A percentile compares a stretch with the other conserved stretches of the same genome.
Evolutionary conservation across 441 rosid genomes (phyloP).

Genomic region (Aquilaria agallochum): DNA sequence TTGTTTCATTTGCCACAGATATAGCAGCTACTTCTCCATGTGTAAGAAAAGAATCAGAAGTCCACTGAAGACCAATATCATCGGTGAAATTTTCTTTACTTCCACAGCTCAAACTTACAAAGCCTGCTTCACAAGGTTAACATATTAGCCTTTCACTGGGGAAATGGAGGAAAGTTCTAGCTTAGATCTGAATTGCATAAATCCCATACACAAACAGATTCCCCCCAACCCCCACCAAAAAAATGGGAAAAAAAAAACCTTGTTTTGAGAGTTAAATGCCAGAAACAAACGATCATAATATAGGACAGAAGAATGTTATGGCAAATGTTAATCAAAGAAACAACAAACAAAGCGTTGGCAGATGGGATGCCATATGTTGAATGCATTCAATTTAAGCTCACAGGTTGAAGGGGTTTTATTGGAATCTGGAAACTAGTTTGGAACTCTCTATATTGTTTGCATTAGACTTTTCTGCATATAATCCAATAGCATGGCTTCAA

Average conservation of each 20-base stretch:
- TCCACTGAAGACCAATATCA: conserved; percentile 79
- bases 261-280: neutral
- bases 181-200: neutral
- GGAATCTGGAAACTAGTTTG: too few species aligned
- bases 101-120: conserved; percentile 93
- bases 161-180: neutral
- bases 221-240: neutral
- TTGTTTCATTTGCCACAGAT: conserved; percentile 54
- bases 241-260: neutral
- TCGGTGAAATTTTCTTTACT: conserved; percentile 69
- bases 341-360: conserved; percentile 5
- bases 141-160: conserved; percentile 10
- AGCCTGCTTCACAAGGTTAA: conserved; percentile 50
- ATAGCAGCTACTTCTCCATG: conserved; percentile 63
- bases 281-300: conserved; percentile 7
- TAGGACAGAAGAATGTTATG: conserved; percentile 4
- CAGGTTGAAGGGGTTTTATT: too few species aligned
- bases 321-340: conserved; percentile 2
- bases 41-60: conserved; percentile 52
- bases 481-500: too few species aligned
- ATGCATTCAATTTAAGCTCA: neutral
- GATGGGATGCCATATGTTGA: neutral
- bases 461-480: too few species aligned
- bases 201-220: conserved; percentile 1
- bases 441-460: too few species aligned